Base-by-base conservation (phyloP, 306 rosid genomes). In the Gynostemma pentaphyllum region DNA sequence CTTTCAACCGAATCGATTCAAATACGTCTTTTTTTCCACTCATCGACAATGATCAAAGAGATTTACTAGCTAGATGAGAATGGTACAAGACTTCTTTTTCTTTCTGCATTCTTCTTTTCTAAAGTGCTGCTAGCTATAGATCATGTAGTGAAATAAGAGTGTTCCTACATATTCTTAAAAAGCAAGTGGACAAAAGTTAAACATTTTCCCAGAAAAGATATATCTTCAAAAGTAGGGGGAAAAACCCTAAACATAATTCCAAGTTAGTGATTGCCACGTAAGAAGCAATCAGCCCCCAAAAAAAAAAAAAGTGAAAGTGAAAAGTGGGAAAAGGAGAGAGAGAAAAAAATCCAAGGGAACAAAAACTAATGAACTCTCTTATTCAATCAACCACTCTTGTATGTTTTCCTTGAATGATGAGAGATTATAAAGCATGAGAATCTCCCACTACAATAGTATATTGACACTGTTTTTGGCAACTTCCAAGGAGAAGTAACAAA, bases 371-470 rank as follows among this genome's bases (percentile, higher is more conserved):
- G 66, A 60, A 16, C 66, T 23, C 36, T 60, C 66, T 22, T 60
- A 60, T 23, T 60, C 66, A 39, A 60, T 34, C 66, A 60, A 60
- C 66, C 8, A 60, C 66, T 60, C 66, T 60, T 39, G 66, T 60
- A 21, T 40, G 21, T 40, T 60, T 40, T 60, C 21, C 66, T 60
- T 40, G 21, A 37, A 60, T 60, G 66, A 60, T 60, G 37, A 60
- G 21, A 39, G 49, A 60, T 37, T 48, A 60, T 13, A 19, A 29
- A 4, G 29, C 64, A 37, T 36, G 62, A 59, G 30, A 36, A 59
- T 60, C 47, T 23, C 66, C 66, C 49, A 39, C 49, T 22, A 13
- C 48, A 7, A 13, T 34, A 60, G 22, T 32, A 60, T 60, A 48
- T 60, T 39, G 66, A 60, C 66, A 60, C 22, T 23, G 66, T 60